These are phyloP conservation scores for Sonneratia caseolaris DNA, from an alignment of 345 rosid genomes.

Conservation along the genomic window DNA sequence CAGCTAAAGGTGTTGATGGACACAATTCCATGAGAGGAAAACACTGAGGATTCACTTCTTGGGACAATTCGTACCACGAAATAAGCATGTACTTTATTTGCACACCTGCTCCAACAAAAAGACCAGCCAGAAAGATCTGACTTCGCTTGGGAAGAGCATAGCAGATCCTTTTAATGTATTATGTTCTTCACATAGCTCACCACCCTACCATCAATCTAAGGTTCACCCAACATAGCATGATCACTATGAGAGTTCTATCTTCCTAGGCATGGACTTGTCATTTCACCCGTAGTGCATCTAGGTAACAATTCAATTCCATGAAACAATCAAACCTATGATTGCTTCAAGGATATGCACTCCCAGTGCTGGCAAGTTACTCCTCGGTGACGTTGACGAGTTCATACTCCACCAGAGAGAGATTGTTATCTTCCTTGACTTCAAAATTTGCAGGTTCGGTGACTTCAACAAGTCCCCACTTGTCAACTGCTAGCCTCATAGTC, in stretches of 20 bases:
- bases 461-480: slow-evolving; percentile 92
- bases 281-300: slow-evolving; percentile 1
- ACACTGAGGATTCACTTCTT: not conserved
- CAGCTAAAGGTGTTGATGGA: not conserved
- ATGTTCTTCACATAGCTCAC: not conserved
- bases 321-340: slow-evolving; percentile 3
- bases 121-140: slow-evolving; percentile 1
- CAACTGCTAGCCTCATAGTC: slow-evolving; percentile 96
- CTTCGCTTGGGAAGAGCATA: not conserved
- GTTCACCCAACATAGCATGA: slow-evolving; percentile 5
- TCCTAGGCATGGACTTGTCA: not conserved
- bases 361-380: slow-evolving; percentile 30
- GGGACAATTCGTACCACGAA: not conserved
- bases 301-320: not conserved
- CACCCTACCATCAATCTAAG: slow-evolving; percentile 1
- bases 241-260: slow-evolving; percentile 2
- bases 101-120: not conserved
- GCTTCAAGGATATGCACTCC: slow-evolving; percentile 11
- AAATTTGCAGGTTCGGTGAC: slow-evolving; percentile 62
- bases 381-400: slow-evolving; percentile 73
- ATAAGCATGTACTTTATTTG: slow-evolving; percentile 1
- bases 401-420: slow-evolving; percentile 81
- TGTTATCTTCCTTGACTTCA: slow-evolving; percentile 55
- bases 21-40: not conserved
- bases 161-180: not conserved